These are phyloP conservation scores for Salvia hispanica DNA, from an alignment of 257 asterid species.

Conservation along the genomic window DNA sequence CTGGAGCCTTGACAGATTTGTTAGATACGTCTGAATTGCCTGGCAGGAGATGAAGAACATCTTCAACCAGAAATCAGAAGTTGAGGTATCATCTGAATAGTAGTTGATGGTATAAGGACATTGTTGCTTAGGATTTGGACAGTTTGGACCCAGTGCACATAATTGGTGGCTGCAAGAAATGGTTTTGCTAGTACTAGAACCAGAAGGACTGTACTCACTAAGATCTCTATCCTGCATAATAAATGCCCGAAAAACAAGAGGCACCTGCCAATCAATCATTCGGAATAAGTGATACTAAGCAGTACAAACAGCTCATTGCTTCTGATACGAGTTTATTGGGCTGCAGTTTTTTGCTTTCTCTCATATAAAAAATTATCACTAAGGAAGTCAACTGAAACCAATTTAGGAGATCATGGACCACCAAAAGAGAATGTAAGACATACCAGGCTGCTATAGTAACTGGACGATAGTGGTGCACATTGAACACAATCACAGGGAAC, in stretches of 20 bases:
- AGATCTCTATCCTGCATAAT: constrained; percentile 90
- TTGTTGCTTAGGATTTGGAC: constrained; percentile 57
- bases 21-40: constrained; percentile 44
- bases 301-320: constrained; percentile 27
- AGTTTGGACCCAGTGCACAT: constrained; percentile 58
- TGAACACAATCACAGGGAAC: constrained; percentile 82
- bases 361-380: constrained; percentile 15
- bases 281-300: constrained; percentile 62
- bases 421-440: constrained; percentile 34
- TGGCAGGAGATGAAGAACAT: constrained; percentile 71
- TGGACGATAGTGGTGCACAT: constrained; percentile 83
- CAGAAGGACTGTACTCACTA: constrained; percentile 70
- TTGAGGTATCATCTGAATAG: constrained; percentile 66
- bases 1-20: constrained; percentile 61
- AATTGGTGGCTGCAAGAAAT: constrained; percentile 69
- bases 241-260: constrained; percentile 88
- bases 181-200: constrained; percentile 67
- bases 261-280: constrained; percentile 93
- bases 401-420: constrained; percentile 11
- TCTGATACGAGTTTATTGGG: background rate
- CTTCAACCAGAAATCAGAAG: constrained; percentile 79
- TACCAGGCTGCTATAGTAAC: constrained; percentile 79
- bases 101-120: constrained; percentile 71
- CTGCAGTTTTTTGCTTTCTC: constrained; percentile 12
- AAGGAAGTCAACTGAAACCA: constrained; percentile 12